Evolutionary conservation across 2,329 filamentous ascomycete genomes (phyloP), one percentile per base, ranked within the genome.

Genomic region (Phialophora verrucosa): DNA sequence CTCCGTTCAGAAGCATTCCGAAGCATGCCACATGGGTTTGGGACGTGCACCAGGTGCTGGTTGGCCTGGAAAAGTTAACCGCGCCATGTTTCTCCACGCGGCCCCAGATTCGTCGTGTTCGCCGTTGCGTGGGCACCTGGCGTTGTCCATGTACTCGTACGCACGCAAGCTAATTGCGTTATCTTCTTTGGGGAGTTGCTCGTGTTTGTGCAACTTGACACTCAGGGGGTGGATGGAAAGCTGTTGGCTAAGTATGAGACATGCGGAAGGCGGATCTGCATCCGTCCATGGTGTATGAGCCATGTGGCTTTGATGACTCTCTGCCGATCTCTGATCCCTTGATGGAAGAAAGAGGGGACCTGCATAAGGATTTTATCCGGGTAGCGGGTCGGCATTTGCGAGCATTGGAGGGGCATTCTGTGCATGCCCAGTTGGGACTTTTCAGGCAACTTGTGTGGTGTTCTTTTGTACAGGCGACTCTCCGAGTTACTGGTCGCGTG

Each of bases 221-320:
- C 7, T 44, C 38, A 44, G 38, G 38, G 38, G 14, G 5, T 8
- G n/a, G 14, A 17, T 17, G 17, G 17, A 5, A n/a, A 8, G 6
- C 14, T 44, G 35, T 44, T n/a, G 38, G 38, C 38, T 44, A n/a
- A 44, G 17, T 44, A 44, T n/a, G 14, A 44, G 57, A 59, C 57
- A 50, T n/a, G 31, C 20, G 10, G 25, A 47, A 29, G 23, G 3
- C 32, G 31, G 57, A 50, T 59, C 29, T 42, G n/a, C 57, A 6
- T 59, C n/a, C 14, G n/a, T 59, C 38, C 38, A 35, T 59, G 57
- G 57, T 59, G 57, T 59, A n/a, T 23, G 38, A 59, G 25, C 57
- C 57, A 59, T 59, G 56, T 59, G 56, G 47, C 56, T n/a, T 7
- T n/a, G 38, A 32, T 32, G 31, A 7, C 31, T 44, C 38, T 38